Evolutionary conservation across 495 filamentous ascomycete genomes (phyloP), one percentile per base, ranked within the genome.

Genomic region (Neurospora sp.): DNA sequence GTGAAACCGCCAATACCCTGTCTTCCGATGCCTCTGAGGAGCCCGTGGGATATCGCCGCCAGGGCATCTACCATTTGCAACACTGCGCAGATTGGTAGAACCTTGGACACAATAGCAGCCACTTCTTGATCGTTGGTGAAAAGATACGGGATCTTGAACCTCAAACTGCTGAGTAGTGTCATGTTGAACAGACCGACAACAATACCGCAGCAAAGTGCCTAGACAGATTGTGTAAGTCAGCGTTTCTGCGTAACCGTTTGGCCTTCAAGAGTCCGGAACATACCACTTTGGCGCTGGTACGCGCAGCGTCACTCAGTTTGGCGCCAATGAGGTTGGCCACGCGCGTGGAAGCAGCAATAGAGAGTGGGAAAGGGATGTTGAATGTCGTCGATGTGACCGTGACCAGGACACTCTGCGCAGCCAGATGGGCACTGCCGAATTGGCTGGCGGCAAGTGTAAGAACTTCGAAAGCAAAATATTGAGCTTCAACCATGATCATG

Each of bases 401-500:
- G 3, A 79, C 79, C 10, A 89, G 70, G 16, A 88, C 80, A 38
- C 83, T 84, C 74, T 89, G 88, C 7, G 86, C 86, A 27, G 87
- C 87, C 5, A 93, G 84, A 70, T 89, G 86, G 1, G 86, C 85
- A 2, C 88, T 91, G 40, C 88, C 89, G 69, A 93, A 90, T 73
- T 91, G 91, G 31, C 87, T 87, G 0, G 91, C 88, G 6, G 88
- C 86, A 35, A 93, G 82, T 0, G 91, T 93, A 48, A 93, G 79
- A 69, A 93, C 85, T 76, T 93, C 91, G 72, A 93, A 91, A 5
- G 90, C 91, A 8, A 94, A 87, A 75, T 88, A 93, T 77, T 96
- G 93, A 11, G 93, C 92, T 77, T 94, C 90, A 2, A 97, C 89
- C 92, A 95, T 96, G 62, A 94, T 82, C 75, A 96, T 86, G 7